These are phyloP conservation scores for Xerocomus brunneocitrinus DNA, from an alignment of 768 basidiomycete genomes.

Conservation along the genomic window DNA sequence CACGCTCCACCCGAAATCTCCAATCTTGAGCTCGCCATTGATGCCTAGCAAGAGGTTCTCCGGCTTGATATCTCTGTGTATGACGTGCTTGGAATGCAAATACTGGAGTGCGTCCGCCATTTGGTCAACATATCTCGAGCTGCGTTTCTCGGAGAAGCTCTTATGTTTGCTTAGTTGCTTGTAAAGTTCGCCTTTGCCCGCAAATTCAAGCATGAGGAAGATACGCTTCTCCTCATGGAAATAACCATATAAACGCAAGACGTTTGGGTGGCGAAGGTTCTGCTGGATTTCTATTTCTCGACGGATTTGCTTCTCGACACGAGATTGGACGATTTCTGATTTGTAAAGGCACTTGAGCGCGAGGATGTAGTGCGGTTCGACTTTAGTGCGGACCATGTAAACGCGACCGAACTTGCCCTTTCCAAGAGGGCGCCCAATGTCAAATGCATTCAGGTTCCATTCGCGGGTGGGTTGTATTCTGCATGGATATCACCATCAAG, in stretches of 20 bases:
- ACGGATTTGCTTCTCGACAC: slow-evolving; percentile 94
- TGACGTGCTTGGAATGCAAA: slow-evolving; percentile 93
- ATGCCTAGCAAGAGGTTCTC: slow-evolving; percentile 94
- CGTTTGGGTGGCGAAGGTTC: slow-evolving; percentile 91
- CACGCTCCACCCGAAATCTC: slow-evolving; percentile 98
- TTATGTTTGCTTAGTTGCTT: slow-evolving; percentile 87
- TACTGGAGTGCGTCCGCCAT: slow-evolving; percentile 96
- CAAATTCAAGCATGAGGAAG: slow-evolving; percentile 97
- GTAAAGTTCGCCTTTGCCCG: slow-evolving; percentile 95
- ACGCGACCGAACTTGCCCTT: slow-evolving; percentile 99
- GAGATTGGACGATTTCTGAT: slow-evolving; percentile 85
- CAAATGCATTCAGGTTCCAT: slow-evolving; percentile 82
- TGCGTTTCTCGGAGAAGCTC: slow-evolving; percentile 83
- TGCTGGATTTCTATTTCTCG: slow-evolving; percentile 98
- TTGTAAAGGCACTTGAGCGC: slow-evolving; percentile 97
- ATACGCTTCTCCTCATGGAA: slow-evolving; percentile 98
- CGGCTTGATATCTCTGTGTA: slow-evolving; percentile 98
- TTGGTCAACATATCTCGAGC: slow-evolving; percentile 89
- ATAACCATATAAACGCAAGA: slow-evolving; percentile 92
- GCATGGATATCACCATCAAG: slow-evolving; percentile 1
- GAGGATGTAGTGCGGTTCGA: slow-evolving; percentile 84
- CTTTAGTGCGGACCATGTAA: slow-evolving; percentile 95
- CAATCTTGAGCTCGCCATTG: slow-evolving; percentile 96
- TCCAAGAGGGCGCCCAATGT: slow-evolving; percentile 94
- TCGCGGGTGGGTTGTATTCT: slow-evolving; percentile 74